Evolutionary conservation across 352 stramenopile genomes (phyloP).

Genomic region (Pythium chondricola): DNA sequence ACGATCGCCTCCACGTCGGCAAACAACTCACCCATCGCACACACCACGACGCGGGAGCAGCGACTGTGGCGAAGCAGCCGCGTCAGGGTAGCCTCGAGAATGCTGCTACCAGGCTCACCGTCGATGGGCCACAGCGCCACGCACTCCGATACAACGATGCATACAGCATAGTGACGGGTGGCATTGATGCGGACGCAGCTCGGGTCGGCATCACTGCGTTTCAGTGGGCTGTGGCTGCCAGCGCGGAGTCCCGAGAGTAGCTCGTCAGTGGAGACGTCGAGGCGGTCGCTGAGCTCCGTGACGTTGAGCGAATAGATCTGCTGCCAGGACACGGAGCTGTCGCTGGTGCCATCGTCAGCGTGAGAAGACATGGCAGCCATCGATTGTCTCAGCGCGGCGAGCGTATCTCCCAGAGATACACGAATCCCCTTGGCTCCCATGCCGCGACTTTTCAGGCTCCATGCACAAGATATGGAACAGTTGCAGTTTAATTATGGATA

Average conservation of each 20-base stretch:
- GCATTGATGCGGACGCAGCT: neutral
- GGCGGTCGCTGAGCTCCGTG: conserved; percentile 13
- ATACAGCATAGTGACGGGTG: conserved; percentile 2
- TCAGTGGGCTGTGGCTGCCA: neutral
- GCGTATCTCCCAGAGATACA: too few species aligned
- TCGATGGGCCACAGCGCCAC: neutral
- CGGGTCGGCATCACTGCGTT: neutral
- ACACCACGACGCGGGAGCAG: conserved; percentile 14
- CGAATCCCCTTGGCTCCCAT: neutral
- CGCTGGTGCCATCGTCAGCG: neutral
- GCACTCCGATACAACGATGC: conserved; percentile 9
- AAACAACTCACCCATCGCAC: conserved; percentile 2
- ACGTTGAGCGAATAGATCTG: conserved; percentile 22
- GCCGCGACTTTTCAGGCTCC: neutral
- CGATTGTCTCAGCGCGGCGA: neutral
- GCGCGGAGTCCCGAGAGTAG: conserved; percentile 10
- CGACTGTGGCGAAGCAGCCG: conserved; percentile 4
- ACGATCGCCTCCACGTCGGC: conserved; percentile 9
- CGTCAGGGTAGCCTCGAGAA: conserved; percentile 9
- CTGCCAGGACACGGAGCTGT: neutral
- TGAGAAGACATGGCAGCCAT: too few species aligned
- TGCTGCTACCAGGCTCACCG: neutral
- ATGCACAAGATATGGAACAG: too few species aligned
- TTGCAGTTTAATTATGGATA: too few species aligned
- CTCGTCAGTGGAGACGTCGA: conserved; percentile 11